phyloP scores from a whole-genome alignment of 805 yeast species.

The Ogataea saltuana region DNA sequence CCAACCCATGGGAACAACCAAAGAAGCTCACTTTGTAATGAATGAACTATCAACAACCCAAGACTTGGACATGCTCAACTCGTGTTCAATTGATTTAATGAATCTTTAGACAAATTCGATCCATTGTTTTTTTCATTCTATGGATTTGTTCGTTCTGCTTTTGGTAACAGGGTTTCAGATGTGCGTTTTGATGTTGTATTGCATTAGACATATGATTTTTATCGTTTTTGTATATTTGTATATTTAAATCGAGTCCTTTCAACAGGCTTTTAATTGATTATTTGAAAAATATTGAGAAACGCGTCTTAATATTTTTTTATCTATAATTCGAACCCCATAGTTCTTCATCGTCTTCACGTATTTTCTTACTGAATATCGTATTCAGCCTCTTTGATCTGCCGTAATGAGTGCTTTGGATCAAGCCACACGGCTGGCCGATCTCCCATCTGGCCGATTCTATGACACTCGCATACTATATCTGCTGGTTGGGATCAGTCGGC shows the following conservation, averaged over 20 bases:
- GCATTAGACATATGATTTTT: slow-evolving; percentile 20
- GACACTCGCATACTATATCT: slow-evolving; percentile 20
- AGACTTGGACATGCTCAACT: slow-evolving; percentile 32
- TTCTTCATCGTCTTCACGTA: too few species aligned
- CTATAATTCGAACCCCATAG: too few species aligned
- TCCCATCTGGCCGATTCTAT: not conserved
- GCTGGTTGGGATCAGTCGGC: slow-evolving; percentile 25
- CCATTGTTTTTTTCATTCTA: slow-evolving; percentile 6
- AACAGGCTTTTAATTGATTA: slow-evolving; percentile 24
- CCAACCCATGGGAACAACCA: slow-evolving; percentile 98
- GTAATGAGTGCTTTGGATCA: too few species aligned
- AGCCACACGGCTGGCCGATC: not conserved
- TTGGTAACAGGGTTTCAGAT: slow-evolving; percentile 7
- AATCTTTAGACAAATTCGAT: slow-evolving; percentile 9
- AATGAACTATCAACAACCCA: not conserved
- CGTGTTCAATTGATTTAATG: slow-evolving; percentile 22
- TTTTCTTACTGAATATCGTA: too few species aligned
- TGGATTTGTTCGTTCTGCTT: slow-evolving; percentile 6
- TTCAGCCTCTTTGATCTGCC: too few species aligned
- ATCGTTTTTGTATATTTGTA: slow-evolving; percentile 20
- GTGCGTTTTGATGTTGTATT: slow-evolving; percentile 14
- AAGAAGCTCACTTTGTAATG: slow-evolving; percentile 65
- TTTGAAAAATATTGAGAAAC: not conserved
- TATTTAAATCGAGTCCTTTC: slow-evolving; percentile 20
- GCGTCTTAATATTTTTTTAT: too few species aligned